Evolutionary conservation across 2,329 filamentous ascomycete species (phyloP), one percentile per base, ranked within the genome.

Genomic region (Pseudohalonectria lignicola): DNA sequence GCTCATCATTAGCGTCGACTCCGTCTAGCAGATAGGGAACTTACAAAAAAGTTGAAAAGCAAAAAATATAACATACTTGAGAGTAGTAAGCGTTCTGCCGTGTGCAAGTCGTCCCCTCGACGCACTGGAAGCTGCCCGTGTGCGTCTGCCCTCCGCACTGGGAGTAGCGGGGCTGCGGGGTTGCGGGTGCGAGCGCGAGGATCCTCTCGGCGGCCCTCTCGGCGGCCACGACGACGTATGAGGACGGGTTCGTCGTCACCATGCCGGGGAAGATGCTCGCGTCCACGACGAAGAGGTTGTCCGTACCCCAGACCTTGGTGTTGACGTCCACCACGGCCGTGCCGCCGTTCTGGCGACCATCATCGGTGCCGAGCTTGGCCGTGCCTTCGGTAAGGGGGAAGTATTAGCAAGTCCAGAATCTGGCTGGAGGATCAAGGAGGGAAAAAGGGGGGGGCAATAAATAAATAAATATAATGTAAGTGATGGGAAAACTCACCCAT

Each of bases 201-300:
- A 71, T 71, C 47, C 59, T 67, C 44, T 61, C 62, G 11, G 64
- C 63, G 12, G 71, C 72, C 18, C 66, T 63, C 55, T 79, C 74
- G n/a, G 73, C 69, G 28, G 66, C 70, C 25, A 70, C 61, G 49
- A 78, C 70, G 47, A 78, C 71, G 12, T 69, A 62, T 1, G 71
- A 67, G 23, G 70, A 68, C 3, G 74, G 75, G 49, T 79, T 79
- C 25, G 70, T 73, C 3, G 71, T 69, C 13, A 71, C 62, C 39
- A 75, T 64, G 39, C 73, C 72, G 0, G 74, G 73, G 54, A 75
- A 73, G 45, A 76, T 69, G 39, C 65, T 67, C 17, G 64, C 68
- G 45, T 75, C 71, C 2, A 74, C 64, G 11, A 73, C 63, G 49
- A 69, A 71, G 23, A 73, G 53, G 49, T 71, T 71, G 44, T 69